Base-by-base conservation (phyloP, 2,329 filamentous ascomycete species). In the Fusarium abutilonis region DNA sequence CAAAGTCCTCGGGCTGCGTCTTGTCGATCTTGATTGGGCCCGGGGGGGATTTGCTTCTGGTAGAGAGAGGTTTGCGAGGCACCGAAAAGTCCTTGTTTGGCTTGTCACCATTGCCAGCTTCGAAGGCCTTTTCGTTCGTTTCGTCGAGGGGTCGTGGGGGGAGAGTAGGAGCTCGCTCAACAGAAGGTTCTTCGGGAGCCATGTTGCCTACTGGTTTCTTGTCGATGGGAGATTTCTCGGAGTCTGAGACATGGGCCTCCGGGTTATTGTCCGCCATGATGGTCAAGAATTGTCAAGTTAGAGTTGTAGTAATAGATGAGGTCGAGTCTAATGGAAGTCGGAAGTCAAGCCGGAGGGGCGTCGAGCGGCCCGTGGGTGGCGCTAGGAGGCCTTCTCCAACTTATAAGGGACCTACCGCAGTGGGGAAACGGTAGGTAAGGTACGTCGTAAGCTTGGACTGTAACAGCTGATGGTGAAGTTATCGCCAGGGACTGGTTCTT, bases 1-100 rank as follows among this genome's bases (percentile, higher is more conserved):
- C 77, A 68, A 88, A 87, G 65, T 88, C 84, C 26, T 73, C 72
- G 3, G 79, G 80, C 59, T 77, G 76, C 39, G 75, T 68, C 35
- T 74, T 73, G 66, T 80, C 76, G 51, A 78, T 67, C 29, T 76
- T 73, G 53, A 75, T 63, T 4, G 71, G 67, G 4, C 59, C 64
- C 4, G 70, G 67, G 4, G 68, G 64, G 10, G 68, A 65, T 10
- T 64, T 62, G 48, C 56, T 60, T 43, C 50, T 60, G 9, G 52
- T 29, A 14, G 60, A 59, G 2, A 65, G 42, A 21, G 67, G 39
- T 14, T 71, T 69, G 41, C 55, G 50, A 39, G 66, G 44, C 23
- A 63, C 60, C 8, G 56, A 42, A 40, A 54, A 64, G 15, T 38
- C 40, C 32, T 46, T 40, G 32, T 42, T 47, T 19, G 34, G 38